A percentile compares a stretch with the other conserved stretches of the same genome.
phyloP scores from a whole-genome alignment of 768 basidiomycete species.

The Agaricus subrufescens region DNA sequence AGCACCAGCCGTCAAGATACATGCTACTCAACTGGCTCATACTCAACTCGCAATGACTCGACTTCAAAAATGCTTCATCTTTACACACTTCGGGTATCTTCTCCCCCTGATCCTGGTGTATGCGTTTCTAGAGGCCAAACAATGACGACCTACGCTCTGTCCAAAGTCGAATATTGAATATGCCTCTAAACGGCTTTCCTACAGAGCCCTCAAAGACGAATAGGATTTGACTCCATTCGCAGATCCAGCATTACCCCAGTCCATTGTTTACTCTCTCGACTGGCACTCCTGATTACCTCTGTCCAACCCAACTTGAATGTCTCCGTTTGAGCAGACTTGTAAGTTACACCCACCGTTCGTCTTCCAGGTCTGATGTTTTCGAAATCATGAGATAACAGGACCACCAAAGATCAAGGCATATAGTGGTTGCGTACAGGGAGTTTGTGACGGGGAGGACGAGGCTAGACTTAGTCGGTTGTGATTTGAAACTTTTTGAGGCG shows the following conservation, averaged over 20 bases:
- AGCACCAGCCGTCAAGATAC: conserved; percentile 94
- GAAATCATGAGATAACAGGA: no score
- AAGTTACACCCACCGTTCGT: conserved; percentile 69
- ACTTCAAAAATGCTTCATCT: conserved; percentile 64
- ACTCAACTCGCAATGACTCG: conserved; percentile 88
- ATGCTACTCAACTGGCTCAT: conserved; percentile 82
- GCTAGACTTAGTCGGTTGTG: no score
- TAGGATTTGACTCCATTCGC: conserved; percentile 23
- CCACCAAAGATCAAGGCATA: no score
- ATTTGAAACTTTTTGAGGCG: no score
- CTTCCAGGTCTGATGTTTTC: no score
- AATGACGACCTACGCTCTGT: conserved; percentile 94
- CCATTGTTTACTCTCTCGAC: conserved; percentile 80
- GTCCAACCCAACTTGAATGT: conserved; percentile 89
- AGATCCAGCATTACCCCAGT: conserved; percentile 79
- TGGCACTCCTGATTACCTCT: conserved; percentile 88
- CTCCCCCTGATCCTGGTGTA: conserved; percentile 65
- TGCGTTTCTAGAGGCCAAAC: conserved; percentile 83
- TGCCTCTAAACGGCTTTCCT: conserved; percentile 76
- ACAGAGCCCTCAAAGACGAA: conserved; percentile 62
- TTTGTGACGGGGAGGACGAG: no score
- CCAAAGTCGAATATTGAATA: conserved; percentile 80
- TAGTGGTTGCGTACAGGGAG: no score
- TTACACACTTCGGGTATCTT: conserved; percentile 66
- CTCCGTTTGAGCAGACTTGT: conserved; percentile 93